Evolutionary conservation across 768 basidiomycete species (phyloP).

Genomic region (Mycena alexandri): DNA sequence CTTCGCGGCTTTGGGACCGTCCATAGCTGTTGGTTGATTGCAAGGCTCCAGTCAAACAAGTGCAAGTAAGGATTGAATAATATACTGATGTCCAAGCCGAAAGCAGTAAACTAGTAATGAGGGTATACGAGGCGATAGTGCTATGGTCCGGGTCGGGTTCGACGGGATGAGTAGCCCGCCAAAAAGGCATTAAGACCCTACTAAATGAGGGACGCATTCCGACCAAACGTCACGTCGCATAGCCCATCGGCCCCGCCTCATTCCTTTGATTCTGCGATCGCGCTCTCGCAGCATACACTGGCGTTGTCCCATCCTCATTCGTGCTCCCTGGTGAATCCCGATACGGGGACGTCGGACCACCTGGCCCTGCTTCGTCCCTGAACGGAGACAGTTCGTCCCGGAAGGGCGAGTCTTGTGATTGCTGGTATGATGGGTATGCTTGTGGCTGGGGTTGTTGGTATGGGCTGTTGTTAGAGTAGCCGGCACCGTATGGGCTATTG

Average conservation of each 20-base stretch:
- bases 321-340: slow-evolving; percentile 32
- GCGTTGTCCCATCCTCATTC: slow-evolving; percentile 32
- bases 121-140: slow-evolving; percentile 14
- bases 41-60: slow-evolving; percentile 13
- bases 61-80: slow-evolving; percentile 16
- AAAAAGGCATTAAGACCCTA: too few species aligned
- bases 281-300: slow-evolving; percentile 33
- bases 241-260: slow-evolving; percentile 26
- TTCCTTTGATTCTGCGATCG: slow-evolving; percentile 30
- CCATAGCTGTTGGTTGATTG: slow-evolving; percentile 42
- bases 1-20: slow-evolving; percentile 55
- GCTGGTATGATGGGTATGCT: slow-evolving; percentile 31
- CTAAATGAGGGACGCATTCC: too few species aligned
- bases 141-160: neutral
- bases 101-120: slow-evolving; percentile 8
- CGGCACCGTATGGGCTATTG: slow-evolving; percentile 29
- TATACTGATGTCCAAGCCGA: slow-evolving; percentile 13
- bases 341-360: slow-evolving; percentile 26
- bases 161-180: neutral
- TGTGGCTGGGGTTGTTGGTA: slow-evolving; percentile 43
- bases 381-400: slow-evolving; percentile 37
- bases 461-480: slow-evolving; percentile 43
- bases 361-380: slow-evolving; percentile 26
- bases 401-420: slow-evolving; percentile 34
- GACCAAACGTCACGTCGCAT: slow-evolving; percentile 28